These are phyloP conservation scores for Tetradesmus obliquus DNA, from an alignment of 139 green algal species.

Conservation along the genomic window DNA sequence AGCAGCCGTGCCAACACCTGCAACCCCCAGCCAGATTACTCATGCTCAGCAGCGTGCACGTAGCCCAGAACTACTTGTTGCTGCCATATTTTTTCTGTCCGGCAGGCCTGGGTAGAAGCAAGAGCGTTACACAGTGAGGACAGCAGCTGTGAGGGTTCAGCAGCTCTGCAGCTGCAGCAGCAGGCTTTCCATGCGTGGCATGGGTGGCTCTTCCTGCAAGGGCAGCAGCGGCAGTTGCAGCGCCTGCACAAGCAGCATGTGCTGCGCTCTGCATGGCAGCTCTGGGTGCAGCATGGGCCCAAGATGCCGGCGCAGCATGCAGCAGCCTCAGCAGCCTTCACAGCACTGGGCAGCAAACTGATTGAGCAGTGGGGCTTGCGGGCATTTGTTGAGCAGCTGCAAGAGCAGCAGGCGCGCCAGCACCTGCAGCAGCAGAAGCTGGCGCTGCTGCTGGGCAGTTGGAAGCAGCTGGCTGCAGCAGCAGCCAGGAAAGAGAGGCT, in stretches of 20 bases:
- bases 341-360: not conserved
- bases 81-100: not conserved
- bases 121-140: not conserved
- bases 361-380: conserved; percentile 35
- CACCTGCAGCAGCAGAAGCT: not conserved
- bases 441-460: conserved; percentile 5
- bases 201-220: not conserved
- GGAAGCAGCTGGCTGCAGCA: not conserved
- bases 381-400: conserved; percentile 49
- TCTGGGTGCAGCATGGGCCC: conserved; percentile 4
- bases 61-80: not conserved
- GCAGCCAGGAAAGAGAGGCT: conserved; percentile 19
- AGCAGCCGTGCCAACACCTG: not conserved
- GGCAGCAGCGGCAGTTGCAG: not conserved
- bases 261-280: not conserved
- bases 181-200: not conserved
- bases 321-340: conserved; percentile 1
- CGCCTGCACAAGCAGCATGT: not conserved
- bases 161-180: not conserved
- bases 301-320: not conserved
- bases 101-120: not conserved
- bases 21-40: not conserved
- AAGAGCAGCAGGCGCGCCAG: conserved; percentile 25
- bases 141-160: not conserved
- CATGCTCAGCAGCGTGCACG: not conserved